Conservation (phyloP, 768 basidiomycete species). For the Boletus reticulatus region DNA sequence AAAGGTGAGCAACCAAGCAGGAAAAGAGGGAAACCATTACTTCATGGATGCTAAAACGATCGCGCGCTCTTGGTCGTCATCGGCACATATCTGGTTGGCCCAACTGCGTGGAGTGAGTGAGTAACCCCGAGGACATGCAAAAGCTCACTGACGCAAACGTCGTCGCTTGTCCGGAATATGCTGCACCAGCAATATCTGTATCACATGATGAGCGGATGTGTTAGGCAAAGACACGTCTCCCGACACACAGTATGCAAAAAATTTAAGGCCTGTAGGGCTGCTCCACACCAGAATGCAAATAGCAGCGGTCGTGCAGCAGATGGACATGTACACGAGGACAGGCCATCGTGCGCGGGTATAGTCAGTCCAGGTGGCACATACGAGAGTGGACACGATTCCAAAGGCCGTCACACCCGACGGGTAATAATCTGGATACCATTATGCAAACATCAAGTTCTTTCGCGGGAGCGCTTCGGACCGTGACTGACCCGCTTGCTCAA, state of each 20-base stretch:
- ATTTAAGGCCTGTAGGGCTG: constrained; percentile 60
- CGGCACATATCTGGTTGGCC: constrained; percentile 76
- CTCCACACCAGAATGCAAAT: constrained; percentile 62
- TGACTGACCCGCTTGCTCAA: constrained; percentile 60
- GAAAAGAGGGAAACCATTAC: constrained; percentile 29
- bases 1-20: background rate
- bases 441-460: background rate
- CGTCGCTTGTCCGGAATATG: constrained; percentile 73
- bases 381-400: constrained; percentile 58
- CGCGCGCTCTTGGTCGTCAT: constrained; percentile 67
- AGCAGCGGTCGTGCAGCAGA: constrained; percentile 50
- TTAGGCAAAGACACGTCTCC: background rate
- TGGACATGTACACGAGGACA: constrained; percentile 61
- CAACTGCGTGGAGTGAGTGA: constrained; percentile 41
- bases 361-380: constrained; percentile 67
- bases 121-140: background rate
- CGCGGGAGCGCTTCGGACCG: background rate
- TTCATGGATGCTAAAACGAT: constrained; percentile 79
- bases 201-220: background rate
- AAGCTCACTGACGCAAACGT: constrained; percentile 59
- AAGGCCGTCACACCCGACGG: constrained; percentile 66
- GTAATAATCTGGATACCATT: constrained; percentile 44
- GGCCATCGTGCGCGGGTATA: constrained; percentile 56
- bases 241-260: constrained; percentile 68
- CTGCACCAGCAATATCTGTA: constrained; percentile 58